Evolutionary conservation across 164 flowering plant genomes (phyloP), one percentile per base, ranked within the genome.

Genomic region (Nelumbo lutea): DNA sequence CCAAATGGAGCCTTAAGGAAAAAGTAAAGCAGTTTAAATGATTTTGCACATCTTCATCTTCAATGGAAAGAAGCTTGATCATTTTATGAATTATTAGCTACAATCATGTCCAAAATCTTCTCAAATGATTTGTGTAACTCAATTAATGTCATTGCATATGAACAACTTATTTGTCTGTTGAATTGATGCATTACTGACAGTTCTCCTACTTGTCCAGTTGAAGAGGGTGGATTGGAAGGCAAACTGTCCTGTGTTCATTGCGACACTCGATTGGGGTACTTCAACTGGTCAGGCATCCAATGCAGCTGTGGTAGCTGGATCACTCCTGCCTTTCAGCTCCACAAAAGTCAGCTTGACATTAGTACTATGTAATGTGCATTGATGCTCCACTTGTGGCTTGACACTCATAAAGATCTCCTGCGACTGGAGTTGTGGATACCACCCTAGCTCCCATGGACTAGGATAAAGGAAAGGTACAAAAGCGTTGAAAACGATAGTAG

Each of bases 291-390:
- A 39, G 99, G 99, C 58, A 86, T 89, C 75, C 97, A 88, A 65
- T 95, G 99, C 84, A 92, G 92, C 65, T 95, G 99, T 59, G 99
- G 99, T 13, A 89, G 94, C 74, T 95, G 99, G 99, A 86, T 95
- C 69, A 92, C 97, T 40, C 99, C 99, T 2, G 99, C 96, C 45
- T 95, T 95, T 80, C 99, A 95, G 83, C 87, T 95, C 70, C 97
- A 95, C 55, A 90, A 86, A 78, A 72, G 90, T 76, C 86, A 88
- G 57, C 83, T 92, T 4, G 99, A 95, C 65, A 61, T 80, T 66
- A 88, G 96, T 82, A 83, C 85, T 6, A 48, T 88, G 27, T 27
- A 27, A 27, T 27, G 27, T 27, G 27, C 27, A 27, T 65, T 91
- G 75, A 63, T 55, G 53, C 44, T 1, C 52, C 14, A 42, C 42